Evolutionary conservation across 208 protist species (phyloP).

Genomic region (Tritrichomonas musculus): DNA sequence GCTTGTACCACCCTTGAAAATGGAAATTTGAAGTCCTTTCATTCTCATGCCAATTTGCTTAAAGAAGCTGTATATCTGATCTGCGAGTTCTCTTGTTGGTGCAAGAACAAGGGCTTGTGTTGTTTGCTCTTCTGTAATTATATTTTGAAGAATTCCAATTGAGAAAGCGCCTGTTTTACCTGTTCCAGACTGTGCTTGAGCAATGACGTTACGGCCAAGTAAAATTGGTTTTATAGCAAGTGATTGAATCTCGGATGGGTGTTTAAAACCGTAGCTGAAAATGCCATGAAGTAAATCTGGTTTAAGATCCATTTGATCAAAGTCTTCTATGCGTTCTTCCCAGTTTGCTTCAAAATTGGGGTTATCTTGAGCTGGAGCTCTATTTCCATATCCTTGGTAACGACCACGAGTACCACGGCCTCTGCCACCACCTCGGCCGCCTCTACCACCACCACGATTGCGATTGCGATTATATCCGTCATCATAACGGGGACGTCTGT

Average conservation of each 20-base stretch:
- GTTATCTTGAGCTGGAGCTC: not conserved
- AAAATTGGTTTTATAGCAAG: slow-evolving; percentile 72
- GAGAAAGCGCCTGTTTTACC: slow-evolving; percentile 95
- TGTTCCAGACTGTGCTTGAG: slow-evolving; percentile 93
- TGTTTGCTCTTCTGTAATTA: slow-evolving; percentile 51
- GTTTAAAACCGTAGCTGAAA: slow-evolving; percentile 91
- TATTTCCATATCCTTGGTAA: not conserved
- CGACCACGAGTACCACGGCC: not conserved
- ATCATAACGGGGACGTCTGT: not conserved
- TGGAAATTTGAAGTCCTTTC: slow-evolving; percentile 56
- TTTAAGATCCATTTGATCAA: slow-evolving; percentile 94
- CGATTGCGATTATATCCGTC: not conserved
- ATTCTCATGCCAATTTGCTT: slow-evolving; percentile 87
- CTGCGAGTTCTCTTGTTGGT: slow-evolving; percentile 90
- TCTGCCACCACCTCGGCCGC: not conserved
- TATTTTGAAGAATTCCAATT: slow-evolving; percentile 56
- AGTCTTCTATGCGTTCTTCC: slow-evolving; percentile 48
- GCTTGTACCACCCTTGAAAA: slow-evolving; percentile 76
- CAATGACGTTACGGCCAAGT: slow-evolving; percentile 79
- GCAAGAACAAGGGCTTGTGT: slow-evolving; percentile 86
- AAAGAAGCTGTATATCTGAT: slow-evolving; percentile 76
- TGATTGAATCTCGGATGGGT: slow-evolving; percentile 95
- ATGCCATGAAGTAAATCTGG: slow-evolving; percentile 88
- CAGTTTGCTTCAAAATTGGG: slow-evolving; percentile 30
- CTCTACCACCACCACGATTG: not conserved